Conservation (phyloP, 768 basidiomycete genomes). For the Neoboletus subvelutipes region DNA sequence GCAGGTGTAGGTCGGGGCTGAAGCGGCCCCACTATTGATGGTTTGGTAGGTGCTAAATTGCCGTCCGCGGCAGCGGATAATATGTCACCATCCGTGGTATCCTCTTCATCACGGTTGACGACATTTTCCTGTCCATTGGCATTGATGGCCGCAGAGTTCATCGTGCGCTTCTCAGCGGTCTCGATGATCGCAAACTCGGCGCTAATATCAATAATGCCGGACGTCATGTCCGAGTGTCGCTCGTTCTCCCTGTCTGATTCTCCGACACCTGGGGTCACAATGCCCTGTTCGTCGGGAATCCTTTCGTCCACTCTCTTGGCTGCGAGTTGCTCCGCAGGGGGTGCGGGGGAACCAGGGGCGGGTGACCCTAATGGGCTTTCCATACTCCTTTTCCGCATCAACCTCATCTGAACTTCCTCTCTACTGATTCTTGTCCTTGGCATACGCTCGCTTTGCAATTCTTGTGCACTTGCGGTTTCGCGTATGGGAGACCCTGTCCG, state of each 20-base stretch:
- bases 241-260: constrained; percentile 25
- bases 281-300: not conserved
- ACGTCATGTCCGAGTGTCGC: constrained; percentile 39
- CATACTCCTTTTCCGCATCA: constrained; percentile 44
- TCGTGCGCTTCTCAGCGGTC: constrained; percentile 43
- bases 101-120: not conserved
- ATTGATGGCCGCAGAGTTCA: constrained; percentile 18
- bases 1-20: constrained; percentile 11
- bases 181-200: constrained; percentile 52
- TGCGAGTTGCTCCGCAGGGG: not conserved
- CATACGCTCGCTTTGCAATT: constrained; percentile 18
- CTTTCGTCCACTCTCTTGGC: not conserved
- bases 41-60: not conserved
- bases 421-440: constrained; percentile 48
- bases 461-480: constrained; percentile 22
- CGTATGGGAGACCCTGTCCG: constrained; percentile 31
- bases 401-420: constrained; percentile 51
- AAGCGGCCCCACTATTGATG: not conserved
- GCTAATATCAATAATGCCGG: constrained; percentile 38
- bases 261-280: not conserved
- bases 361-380: constrained; percentile 40
- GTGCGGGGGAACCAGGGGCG: constrained; percentile 10
- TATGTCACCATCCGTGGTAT: not conserved
- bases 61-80: not conserved
- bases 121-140: not conserved